Percentiles rank a stretch among this genome's conserved stretches.
Evolutionary conservation across 2,329 filamentous ascomycete genomes (phyloP).

Genomic region (Hypomyces perniciosus): DNA sequence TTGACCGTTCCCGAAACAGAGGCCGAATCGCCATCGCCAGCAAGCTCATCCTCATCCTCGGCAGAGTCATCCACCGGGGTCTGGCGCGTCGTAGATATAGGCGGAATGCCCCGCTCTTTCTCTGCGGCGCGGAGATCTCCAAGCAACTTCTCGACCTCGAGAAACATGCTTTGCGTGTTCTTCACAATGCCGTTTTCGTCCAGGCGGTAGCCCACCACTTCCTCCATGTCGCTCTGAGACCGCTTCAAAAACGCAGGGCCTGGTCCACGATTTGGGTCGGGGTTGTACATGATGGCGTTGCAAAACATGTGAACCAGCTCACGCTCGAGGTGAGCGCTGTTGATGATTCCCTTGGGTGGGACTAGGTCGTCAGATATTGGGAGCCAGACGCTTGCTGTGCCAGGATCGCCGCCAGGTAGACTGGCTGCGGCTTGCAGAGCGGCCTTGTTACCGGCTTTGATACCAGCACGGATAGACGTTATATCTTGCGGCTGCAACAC

Average conservation of each 20-base stretch:
- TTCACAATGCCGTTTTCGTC: constrained; percentile 84
- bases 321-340: constrained; percentile 85
- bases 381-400: constrained; percentile 53
- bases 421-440: constrained; percentile 55
- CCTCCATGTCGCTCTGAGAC: constrained; percentile 38
- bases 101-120: constrained; percentile 39
- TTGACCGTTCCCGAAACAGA: constrained; percentile 28
- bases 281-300: constrained; percentile 98
- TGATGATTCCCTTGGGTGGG: constrained; percentile 85
- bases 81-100: constrained; percentile 28
- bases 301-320: constrained; percentile 96
- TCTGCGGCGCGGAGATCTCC: constrained; percentile 72
- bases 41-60: constrained; percentile 45
- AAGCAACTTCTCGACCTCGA: constrained; percentile 75
- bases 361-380: constrained; percentile 70
- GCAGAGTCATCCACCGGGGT: constrained; percentile 40
- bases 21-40: constrained; percentile 34
- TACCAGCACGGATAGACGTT: constrained; percentile 69
- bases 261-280: constrained; percentile 67
- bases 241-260: constrained; percentile 54
- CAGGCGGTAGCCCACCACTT: constrained; percentile 55
- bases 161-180: constrained; percentile 83
- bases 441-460: constrained; percentile 64
- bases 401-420: constrained; percentile 55
- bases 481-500: constrained; percentile 72